A percentile compares a stretch with the other conserved stretches of the same genome.
These are phyloP conservation scores for Candida sphagnicola DNA, from an alignment of 805 yeast genomes.

Conservation along the genomic window DNA sequence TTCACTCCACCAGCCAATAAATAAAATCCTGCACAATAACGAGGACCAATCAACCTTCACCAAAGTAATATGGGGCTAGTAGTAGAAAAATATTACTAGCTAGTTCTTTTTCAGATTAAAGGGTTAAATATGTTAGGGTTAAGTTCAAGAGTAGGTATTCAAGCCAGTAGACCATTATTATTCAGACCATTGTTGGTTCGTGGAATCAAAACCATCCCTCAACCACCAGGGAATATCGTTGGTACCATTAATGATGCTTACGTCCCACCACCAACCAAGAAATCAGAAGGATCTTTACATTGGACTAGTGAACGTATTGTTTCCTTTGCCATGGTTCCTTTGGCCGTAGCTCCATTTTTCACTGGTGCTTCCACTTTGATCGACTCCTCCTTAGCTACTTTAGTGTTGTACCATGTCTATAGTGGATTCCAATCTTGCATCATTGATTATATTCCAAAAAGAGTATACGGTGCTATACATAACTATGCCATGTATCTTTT, in stretches of 20 bases:
- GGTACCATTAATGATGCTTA: conserved; percentile 74
- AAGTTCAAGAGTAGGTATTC: conserved; percentile 27
- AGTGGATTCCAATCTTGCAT: conserved; percentile 77
- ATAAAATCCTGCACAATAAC: neutral
- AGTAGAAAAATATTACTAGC: neutral
- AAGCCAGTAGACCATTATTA: conserved; percentile 12
- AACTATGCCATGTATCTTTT: conserved; percentile 55
- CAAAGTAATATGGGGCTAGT: neutral
- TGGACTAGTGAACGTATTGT: conserved; percentile 69
- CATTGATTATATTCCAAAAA: conserved; percentile 70
- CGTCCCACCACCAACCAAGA: conserved; percentile 53
- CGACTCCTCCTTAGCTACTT: conserved; percentile 55
- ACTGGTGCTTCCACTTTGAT: conserved; percentile 48
- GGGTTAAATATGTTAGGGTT: conserved; percentile 16
- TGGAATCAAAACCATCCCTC: conserved; percentile 49
- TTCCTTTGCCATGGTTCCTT: conserved; percentile 59
- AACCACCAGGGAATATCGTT: conserved; percentile 70
- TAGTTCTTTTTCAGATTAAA: neutral
- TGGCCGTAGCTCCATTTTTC: conserved; percentile 57
- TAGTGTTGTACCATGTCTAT: conserved; percentile 59
- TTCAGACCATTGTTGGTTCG: conserved; percentile 21
- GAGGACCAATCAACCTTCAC: neutral
- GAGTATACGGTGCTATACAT: conserved; percentile 69
- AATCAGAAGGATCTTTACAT: conserved; percentile 65
- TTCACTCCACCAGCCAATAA: neutral